Evolutionary conservation across 164 flowering plant genomes (phyloP), one percentile per base, ranked within the genome.

Genomic region (Vitis vinifera): DNA sequence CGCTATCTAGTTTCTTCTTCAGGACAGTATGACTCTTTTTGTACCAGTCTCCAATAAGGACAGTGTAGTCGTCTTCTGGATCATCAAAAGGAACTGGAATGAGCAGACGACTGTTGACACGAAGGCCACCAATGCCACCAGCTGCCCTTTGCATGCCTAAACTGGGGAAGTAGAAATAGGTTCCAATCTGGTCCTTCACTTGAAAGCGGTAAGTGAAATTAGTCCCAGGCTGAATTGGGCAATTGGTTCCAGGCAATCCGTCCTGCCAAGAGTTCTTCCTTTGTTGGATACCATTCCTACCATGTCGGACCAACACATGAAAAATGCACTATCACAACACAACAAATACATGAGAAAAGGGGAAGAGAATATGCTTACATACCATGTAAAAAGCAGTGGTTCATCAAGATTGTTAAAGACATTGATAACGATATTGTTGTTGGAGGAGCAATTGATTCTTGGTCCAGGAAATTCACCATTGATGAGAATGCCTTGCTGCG

Each of bases 191-290:
- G 59, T 89, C 93, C 79, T 89, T 89, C 19, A 82, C 82, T 68
- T 89, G 91, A 76, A 86, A 83, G 8, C 59, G 72, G 71, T 85
- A 88, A 10, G 92, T 88, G 82, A 71, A 84, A 82, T 84, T 90
- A 5, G 37, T 70, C 0, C 91, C 88, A 0, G 94, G 91, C 6
- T 27, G 72, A 27, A 90, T 90, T 8, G 94, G 94, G 71, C 94
- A 90, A 71, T 68, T 84, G 55, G 91, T 87, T 17, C 89, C 94
- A 0, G 66, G 78, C 5, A 77, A 67, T 29, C 92, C 94, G 50
- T 88, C 92, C 52, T 80, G 81, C 92, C 92, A 88, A 1, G 91
- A 86, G 73, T 85, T 88, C 78, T 83, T 85, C 81, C 90, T 82
- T 1, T 85, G 91, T 58, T 90, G 91, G 59, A 90, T 73, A 0